Percentiles rank a stretch among this genome's conserved stretches.
phyloP scores from a whole-genome alignment of 2,329 filamentous ascomycete species.

The Xylariaceae sp. region DNA sequence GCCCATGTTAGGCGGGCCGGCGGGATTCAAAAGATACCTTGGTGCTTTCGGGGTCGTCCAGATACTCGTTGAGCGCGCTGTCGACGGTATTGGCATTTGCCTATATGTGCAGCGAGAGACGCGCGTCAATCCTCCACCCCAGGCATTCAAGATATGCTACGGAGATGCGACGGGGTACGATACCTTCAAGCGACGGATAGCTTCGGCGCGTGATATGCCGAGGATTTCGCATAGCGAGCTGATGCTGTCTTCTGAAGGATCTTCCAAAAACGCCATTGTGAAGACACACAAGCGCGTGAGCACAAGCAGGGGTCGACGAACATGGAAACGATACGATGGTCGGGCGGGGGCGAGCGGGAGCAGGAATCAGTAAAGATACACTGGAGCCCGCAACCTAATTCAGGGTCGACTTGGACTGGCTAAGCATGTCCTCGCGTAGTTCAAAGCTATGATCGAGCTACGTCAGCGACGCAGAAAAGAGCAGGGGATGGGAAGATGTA shows the following conservation, averaged over 20 bases:
- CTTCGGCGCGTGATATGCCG: slow-evolving; percentile 23
- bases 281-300: slow-evolving; percentile 3
- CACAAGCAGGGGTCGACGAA: slow-evolving; percentile 5
- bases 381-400: slow-evolving; percentile 4
- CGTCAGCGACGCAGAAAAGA: slow-evolving; percentile 8
- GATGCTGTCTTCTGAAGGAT: slow-evolving; percentile 23
- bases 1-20: neutral
- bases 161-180: neutral
- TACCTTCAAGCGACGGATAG: slow-evolving; percentile 30
- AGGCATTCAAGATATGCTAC: slow-evolving; percentile 4
- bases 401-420: neutral
- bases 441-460: slow-evolving; percentile 4
- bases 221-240: slow-evolving; percentile 22
- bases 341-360: neutral
- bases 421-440: slow-evolving; percentile 12
- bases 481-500: neutral
- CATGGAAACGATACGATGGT: slow-evolving; percentile 11
- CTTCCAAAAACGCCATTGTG: slow-evolving; percentile 25
- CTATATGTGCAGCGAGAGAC: slow-evolving; percentile 24
- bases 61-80: slow-evolving; percentile 49
- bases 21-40: slow-evolving; percentile 34
- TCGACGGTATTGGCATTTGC: slow-evolving; percentile 45
- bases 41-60: slow-evolving; percentile 42
- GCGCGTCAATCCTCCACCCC: neutral
- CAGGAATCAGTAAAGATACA: slow-evolving; percentile 2